Percentiles rank a stretch among this genome's conserved stretches.
These are phyloP conservation scores for Elsinoe perseae DNA, from an alignment of 2,329 filamentous ascomycete genomes.

Conservation along the genomic window DNA sequence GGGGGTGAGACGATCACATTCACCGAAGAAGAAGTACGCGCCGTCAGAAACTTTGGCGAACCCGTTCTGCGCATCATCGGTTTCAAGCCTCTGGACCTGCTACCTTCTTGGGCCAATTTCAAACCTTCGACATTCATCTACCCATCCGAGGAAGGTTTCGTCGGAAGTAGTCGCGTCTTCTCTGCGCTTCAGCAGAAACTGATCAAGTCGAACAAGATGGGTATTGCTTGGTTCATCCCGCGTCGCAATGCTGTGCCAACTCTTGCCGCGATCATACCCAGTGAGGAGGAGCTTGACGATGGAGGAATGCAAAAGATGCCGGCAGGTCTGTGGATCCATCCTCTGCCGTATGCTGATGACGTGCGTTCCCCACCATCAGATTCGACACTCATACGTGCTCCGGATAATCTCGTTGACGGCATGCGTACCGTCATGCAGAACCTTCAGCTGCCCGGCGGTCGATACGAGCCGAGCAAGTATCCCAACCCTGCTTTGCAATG, in stretches of 20 bases:
- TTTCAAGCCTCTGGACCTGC: constrained; percentile 71
- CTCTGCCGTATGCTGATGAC: constrained; percentile 84
- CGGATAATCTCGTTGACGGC: constrained; percentile 65
- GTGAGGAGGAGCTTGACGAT: constrained; percentile 57
- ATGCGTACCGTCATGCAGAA: constrained; percentile 82
- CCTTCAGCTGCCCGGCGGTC: constrained; percentile 75
- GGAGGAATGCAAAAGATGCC: constrained; percentile 63
- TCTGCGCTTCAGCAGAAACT: constrained; percentile 85
- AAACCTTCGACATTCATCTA: constrained; percentile 90
- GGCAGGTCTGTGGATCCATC: constrained; percentile 79
- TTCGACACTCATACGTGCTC: constrained; percentile 47
- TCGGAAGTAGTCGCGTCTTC: constrained; percentile 89
- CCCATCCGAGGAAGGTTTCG: constrained; percentile 79
- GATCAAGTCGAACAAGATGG: constrained; percentile 69
- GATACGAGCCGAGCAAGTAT: constrained; percentile 79
- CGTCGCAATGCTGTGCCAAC: constrained; percentile 71
- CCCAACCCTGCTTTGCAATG: constrained; percentile 82
- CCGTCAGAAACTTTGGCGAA: constrained; percentile 70
- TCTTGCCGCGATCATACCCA: constrained; percentile 74
- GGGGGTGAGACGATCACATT: constrained; percentile 86
- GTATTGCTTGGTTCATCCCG: constrained; percentile 80
- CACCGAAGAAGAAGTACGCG: constrained; percentile 70
- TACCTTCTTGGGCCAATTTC: constrained; percentile 77
- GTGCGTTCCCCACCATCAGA: constrained; percentile 66
- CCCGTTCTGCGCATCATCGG: constrained; percentile 83